Conservation (phyloP, 2,329 filamentous ascomycete genomes). For the Paecilomyces formosus region DNA sequence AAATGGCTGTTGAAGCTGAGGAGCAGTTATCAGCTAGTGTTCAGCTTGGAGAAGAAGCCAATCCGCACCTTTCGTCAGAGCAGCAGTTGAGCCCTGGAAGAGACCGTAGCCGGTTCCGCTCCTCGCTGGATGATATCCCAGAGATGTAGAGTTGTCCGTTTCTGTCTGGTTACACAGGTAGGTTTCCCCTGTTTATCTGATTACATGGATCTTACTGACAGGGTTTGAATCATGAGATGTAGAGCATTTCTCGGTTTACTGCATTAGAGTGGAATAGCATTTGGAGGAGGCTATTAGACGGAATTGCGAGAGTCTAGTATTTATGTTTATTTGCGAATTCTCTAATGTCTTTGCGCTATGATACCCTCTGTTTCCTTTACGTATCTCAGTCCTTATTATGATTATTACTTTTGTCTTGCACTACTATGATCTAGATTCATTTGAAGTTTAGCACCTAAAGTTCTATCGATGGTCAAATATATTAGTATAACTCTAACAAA, state of each 20-base stretch:
- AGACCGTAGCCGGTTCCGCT: not conserved
- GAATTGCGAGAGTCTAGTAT: not conserved
- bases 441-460: not conserved
- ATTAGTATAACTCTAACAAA: too few relatives aligned
- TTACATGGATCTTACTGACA: not conserved
- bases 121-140: not conserved
- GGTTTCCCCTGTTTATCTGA: not conserved
- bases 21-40: not conserved
- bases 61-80: not conserved
- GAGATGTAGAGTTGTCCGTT: not conserved
- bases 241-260: not conserved
- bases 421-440: not conserved
- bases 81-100: not conserved
- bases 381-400: not conserved
- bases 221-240: not conserved
- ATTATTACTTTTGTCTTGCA: not conserved
- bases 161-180: not conserved
- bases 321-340: not conserved
- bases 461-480: too few relatives aligned
- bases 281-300: not conserved
- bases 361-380: not conserved
- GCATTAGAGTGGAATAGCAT: not conserved
- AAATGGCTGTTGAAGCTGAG: not conserved
- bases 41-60: not conserved
- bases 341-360: not conserved